These are phyloP conservation scores for Naganishia onofrii DNA, from an alignment of 768 basidiomycete genomes.

Conservation along the genomic window DNA sequence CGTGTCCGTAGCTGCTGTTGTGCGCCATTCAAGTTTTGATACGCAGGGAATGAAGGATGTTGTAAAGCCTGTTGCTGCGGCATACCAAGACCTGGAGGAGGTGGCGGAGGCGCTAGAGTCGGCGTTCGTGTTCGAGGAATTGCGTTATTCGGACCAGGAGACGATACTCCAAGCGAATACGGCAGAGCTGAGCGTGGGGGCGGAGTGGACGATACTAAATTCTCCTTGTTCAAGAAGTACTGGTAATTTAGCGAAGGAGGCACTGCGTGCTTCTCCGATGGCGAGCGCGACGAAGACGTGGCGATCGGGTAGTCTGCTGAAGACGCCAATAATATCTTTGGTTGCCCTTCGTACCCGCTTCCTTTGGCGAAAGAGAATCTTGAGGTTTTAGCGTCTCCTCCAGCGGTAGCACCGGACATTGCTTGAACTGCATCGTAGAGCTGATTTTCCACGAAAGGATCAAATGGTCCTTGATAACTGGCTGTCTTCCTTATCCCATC, in stretches of 20 bases:
- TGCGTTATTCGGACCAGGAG: not conserved
- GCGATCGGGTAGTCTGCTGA: slow-evolving; percentile 6
- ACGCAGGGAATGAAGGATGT: slow-evolving; percentile 11
- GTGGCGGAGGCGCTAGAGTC: slow-evolving; percentile 24
- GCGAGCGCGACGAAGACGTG: not conserved
- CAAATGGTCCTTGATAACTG: slow-evolving; percentile 30
- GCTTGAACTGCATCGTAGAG: slow-evolving; percentile 19
- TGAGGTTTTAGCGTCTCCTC: slow-evolving; percentile 22
- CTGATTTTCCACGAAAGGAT: slow-evolving; percentile 31
- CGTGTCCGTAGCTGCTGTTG: slow-evolving; percentile 15
- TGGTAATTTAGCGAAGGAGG: slow-evolving; percentile 5
- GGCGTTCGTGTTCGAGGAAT: slow-evolving; percentile 4
- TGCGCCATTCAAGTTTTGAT: slow-evolving; percentile 22
- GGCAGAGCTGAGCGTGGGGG: slow-evolving; percentile 18
- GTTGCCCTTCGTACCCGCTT: slow-evolving; percentile 16
- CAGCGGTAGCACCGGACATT: slow-evolving; percentile 15
- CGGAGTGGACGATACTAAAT: slow-evolving; percentile 20
- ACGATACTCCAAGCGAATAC: slow-evolving; percentile 4
- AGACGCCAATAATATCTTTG: not conserved
- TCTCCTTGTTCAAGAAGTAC: slow-evolving; percentile 18
- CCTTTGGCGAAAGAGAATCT: slow-evolving; percentile 32
- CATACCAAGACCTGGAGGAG: slow-evolving; percentile 29
- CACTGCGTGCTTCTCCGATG: not conserved
- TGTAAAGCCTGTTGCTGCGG: slow-evolving; percentile 21
- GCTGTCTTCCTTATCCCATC: slow-evolving; percentile 21